These are phyloP conservation scores for Diplodia mutila DNA, from an alignment of 2,329 filamentous ascomycete genomes.

Conservation along the genomic window DNA sequence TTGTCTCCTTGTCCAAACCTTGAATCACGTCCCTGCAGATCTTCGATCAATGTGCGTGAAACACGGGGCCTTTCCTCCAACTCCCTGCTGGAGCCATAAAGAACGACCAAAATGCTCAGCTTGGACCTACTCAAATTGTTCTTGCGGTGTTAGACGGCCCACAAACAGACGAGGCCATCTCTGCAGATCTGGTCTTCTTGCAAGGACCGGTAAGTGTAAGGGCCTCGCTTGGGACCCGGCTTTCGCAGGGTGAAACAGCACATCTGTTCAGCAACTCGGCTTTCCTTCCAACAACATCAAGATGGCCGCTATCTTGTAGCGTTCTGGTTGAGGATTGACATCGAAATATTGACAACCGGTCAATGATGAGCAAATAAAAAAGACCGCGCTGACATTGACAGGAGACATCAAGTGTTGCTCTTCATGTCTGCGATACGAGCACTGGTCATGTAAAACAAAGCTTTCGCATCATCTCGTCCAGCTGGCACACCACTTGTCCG, in stretches of 20 bases:
- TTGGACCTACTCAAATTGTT: neutral
- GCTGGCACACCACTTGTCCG: neutral
- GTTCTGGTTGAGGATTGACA: neutral
- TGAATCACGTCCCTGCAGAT: neutral
- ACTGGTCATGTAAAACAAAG: neutral
- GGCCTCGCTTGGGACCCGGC: neutral
- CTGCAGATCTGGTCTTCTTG: neutral
- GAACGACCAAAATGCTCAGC: neutral
- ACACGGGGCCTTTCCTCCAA: neutral
- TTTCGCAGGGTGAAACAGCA: neutral
- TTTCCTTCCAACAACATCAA: neutral
- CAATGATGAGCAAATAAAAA: neutral
- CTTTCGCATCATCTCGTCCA: neutral
- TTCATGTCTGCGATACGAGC: neutral
- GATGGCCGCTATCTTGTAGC: neutral
- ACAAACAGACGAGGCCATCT: neutral
- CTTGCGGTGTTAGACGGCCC: neutral
- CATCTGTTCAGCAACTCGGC: neutral
- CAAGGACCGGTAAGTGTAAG: neutral
- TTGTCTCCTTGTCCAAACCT: neutral
- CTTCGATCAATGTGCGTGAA: neutral
- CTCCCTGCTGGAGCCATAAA: neutral
- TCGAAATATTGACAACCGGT: neutral
- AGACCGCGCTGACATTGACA: neutral
- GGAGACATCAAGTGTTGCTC: neutral